These are phyloP conservation scores for Evernia prunastri DNA, from an alignment of 495 filamentous ascomycete species.

Conservation along the genomic window DNA sequence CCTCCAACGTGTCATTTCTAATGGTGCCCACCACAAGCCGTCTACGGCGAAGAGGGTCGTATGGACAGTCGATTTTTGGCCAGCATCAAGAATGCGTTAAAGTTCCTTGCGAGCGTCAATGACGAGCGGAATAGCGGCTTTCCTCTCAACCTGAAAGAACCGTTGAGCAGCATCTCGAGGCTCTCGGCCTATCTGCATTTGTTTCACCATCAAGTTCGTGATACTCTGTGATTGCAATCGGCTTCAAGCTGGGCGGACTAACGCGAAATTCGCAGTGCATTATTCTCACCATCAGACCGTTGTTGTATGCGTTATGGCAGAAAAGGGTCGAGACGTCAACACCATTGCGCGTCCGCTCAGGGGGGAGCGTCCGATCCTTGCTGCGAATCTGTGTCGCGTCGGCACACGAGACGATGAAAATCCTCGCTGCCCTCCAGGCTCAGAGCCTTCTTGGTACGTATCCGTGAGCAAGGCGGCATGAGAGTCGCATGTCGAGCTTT, in stretches of 20 bases:
- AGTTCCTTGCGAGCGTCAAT: constrained; percentile 33
- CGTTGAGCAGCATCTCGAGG: constrained; percentile 36
- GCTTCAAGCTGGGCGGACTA: not conserved
- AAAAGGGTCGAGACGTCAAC: constrained; percentile 33
- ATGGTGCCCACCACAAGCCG: constrained; percentile 26
- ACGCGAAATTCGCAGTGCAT: constrained; percentile 31
- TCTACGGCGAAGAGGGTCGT: constrained; percentile 41
- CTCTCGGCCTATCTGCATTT: constrained; percentile 41
- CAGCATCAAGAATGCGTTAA: constrained; percentile 35
- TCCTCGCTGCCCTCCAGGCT: constrained; percentile 34
- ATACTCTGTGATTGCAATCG: not conserved
- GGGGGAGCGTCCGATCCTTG: constrained; percentile 32
- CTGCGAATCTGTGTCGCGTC: constrained; percentile 41
- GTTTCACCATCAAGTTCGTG: constrained; percentile 38
- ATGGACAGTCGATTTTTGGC: constrained; percentile 37
- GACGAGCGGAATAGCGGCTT: constrained; percentile 35
- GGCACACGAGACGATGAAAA: constrained; percentile 37
- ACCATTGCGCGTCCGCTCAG: constrained; percentile 29
- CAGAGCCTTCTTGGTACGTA: constrained; percentile 39
- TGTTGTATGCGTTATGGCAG: constrained; percentile 38
- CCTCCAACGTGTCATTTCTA: not conserved
- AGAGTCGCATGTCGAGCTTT: not conserved
- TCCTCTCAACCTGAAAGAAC: constrained; percentile 33
- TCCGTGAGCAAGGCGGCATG: not conserved
- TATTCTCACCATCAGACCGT: constrained; percentile 37